Percentiles rank a stretch among this genome's conserved stretches.
Evolutionary conservation across 2,329 filamentous ascomycete species (phyloP).

Genomic region (Talaromyces pinophilus): DNA sequence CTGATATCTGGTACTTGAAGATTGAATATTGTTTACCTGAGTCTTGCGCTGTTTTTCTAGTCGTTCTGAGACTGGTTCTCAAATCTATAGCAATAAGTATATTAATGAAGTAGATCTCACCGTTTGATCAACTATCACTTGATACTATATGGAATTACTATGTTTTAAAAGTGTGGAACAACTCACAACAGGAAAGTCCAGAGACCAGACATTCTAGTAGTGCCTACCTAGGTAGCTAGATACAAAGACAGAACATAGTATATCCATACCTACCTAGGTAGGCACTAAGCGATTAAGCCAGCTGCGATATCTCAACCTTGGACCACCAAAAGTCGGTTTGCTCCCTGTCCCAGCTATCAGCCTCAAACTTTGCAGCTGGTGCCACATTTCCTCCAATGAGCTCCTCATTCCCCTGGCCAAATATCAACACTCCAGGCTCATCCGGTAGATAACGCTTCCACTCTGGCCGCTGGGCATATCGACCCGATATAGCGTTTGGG

Average conservation of each 20-base stretch:
- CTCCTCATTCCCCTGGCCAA: constrained; percentile 54
- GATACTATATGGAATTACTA: neutral
- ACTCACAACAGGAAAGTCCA: neutral
- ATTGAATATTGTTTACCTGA: too few relatives aligned
- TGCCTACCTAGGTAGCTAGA: neutral
- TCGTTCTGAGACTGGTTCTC: too few relatives aligned
- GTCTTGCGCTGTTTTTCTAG: too few relatives aligned
- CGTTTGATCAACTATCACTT: too few relatives aligned
- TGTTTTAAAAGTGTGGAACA: neutral
- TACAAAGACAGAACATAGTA: neutral
- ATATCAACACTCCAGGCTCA: constrained; percentile 43
- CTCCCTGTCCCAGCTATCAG: constrained; percentile 46
- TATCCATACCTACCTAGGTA: neutral
- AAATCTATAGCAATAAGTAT: too few relatives aligned
- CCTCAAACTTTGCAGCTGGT: constrained; percentile 43
- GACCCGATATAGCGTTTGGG: constrained; percentile 43
- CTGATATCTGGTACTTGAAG: too few relatives aligned
- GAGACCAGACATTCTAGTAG: neutral
- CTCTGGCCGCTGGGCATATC: constrained; percentile 33
- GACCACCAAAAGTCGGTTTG: constrained; percentile 53
- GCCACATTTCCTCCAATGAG: constrained; percentile 47
- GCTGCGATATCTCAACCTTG: constrained; percentile 34
- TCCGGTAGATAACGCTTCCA: constrained; percentile 41
- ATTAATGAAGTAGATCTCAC: too few relatives aligned
- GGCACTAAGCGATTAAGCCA: constrained; percentile 14